phyloP scores from a whole-genome alignment of 2,329 filamentous ascomycete species.

The Fusarium protoensiforme region DNA sequence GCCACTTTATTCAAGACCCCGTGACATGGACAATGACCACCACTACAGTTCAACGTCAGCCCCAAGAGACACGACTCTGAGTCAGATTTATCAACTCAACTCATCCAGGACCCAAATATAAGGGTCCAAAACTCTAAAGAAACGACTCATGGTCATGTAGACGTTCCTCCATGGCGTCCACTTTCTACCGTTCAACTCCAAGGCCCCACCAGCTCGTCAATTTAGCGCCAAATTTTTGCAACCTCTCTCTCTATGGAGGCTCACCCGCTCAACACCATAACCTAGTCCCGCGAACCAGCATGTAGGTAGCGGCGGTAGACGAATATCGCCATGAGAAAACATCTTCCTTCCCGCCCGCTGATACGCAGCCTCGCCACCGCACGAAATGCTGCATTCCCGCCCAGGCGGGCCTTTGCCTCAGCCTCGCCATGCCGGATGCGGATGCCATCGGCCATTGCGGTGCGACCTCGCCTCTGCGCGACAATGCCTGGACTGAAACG shows the following conservation, averaged over 20 bases:
- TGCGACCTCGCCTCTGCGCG: slow-evolving; percentile 27
- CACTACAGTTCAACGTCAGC: not conserved
- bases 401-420: slow-evolving; percentile 22
- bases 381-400: slow-evolving; percentile 10
- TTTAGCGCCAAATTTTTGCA: slow-evolving; percentile 42
- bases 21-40: slow-evolving; percentile 27
- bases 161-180: not conserved
- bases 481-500: slow-evolving; percentile 29
- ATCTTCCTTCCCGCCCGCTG: slow-evolving; percentile 17
- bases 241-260: not conserved
- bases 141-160: not conserved
- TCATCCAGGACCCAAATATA: not conserved
- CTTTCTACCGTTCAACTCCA: not conserved
- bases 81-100: not conserved
- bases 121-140: not conserved
- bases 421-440: slow-evolving; percentile 21
- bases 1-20: slow-evolving; percentile 2
- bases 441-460: slow-evolving; percentile 13
- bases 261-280: slow-evolving; percentile 11
- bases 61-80: not conserved
- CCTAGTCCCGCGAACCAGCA: not conserved
- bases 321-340: slow-evolving; percentile 33
- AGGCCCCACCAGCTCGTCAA: not conserved
- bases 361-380: slow-evolving; percentile 10
- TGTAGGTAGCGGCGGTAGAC: slow-evolving; percentile 15